Conservation (phyloP, 2,329 filamentous ascomycete species). For the Magnaporthiopsis rhizophila region DNA sequence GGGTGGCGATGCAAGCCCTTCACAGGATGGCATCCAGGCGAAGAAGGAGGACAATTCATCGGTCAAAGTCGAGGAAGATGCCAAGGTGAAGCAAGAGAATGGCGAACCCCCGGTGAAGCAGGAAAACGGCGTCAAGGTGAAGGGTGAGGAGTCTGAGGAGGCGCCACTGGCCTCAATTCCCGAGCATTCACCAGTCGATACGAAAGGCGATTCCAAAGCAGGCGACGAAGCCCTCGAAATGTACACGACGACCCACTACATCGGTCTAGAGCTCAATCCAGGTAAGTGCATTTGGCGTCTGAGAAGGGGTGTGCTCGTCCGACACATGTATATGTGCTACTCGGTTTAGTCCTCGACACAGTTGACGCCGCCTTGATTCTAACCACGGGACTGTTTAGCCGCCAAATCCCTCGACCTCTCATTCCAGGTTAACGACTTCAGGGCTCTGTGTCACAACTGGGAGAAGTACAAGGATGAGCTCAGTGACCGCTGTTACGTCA, state of each 20-base stretch:
- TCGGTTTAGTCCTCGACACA: background rate
- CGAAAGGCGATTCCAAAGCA: constrained; percentile 10
- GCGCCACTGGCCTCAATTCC: constrained; percentile 7
- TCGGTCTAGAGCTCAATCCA: constrained; percentile 73
- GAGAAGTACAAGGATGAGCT: constrained; percentile 66
- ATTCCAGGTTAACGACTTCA: constrained; percentile 79
- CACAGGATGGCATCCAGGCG: constrained; percentile 35
- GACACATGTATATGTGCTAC: background rate
- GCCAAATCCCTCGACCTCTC: constrained; percentile 70
- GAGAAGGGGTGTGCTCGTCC: background rate
- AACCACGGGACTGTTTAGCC: constrained; percentile 28
- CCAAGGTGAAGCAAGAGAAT: constrained; percentile 15
- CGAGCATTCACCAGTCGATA: background rate
- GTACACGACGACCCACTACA: constrained; percentile 90
- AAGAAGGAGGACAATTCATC: constrained; percentile 30
- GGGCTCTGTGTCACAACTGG: constrained; percentile 69
- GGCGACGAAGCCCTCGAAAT: constrained; percentile 36
- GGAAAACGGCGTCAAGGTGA: constrained; percentile 11
- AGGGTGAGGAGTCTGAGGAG: constrained; percentile 16
- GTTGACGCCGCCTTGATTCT: background rate
- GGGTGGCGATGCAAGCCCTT: constrained; percentile 17
- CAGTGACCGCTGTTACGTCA: constrained; percentile 53
- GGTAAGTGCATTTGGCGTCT: constrained; percentile 43
- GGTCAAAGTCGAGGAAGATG: constrained; percentile 23
- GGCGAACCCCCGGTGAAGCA: constrained; percentile 8